phyloP scores from a whole-genome alignment of 116 monocot genomes.

The Cymodocea nodosa region DNA sequence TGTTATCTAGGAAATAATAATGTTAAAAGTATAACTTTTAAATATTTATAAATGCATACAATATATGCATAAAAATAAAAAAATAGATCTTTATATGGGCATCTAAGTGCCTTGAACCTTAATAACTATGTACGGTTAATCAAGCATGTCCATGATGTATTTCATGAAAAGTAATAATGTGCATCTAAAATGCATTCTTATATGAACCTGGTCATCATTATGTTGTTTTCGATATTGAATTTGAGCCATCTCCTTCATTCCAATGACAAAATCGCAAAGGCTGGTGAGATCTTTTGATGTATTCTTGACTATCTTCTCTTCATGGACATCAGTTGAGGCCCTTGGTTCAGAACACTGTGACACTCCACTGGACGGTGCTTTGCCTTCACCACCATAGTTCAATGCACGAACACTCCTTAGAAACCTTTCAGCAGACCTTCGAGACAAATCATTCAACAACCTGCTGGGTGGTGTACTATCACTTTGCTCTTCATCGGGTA shows the following conservation, averaged over 20 bases:
- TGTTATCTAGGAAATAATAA: too few relatives aligned
- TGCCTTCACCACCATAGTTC: slow-evolving; percentile 11
- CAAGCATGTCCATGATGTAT: too few relatives aligned
- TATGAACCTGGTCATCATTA: slow-evolving; percentile 22
- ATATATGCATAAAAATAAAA: too few relatives aligned
- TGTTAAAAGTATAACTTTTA: too few relatives aligned
- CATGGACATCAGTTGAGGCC: not conserved
- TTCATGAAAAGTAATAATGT: too few relatives aligned
- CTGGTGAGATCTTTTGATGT: slow-evolving; percentile 1
- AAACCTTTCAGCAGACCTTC: slow-evolving; percentile 30
- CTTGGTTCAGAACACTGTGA: slow-evolving; percentile 4
- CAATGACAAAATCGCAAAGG: slow-evolving; percentile 12
- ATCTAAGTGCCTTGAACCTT: too few relatives aligned
- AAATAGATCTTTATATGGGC: too few relatives aligned
- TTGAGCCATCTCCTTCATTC: slow-evolving; percentile 25
- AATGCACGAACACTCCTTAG: slow-evolving; percentile 15
- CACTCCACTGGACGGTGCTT: slow-evolving; percentile 1
- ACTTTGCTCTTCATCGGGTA: slow-evolving; percentile 16
- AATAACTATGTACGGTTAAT: too few relatives aligned
- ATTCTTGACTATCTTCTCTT: not conserved
- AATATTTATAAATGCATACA: too few relatives aligned
- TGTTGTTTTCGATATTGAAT: slow-evolving; percentile 23
- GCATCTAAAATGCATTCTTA: not conserved
- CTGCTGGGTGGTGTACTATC: slow-evolving; percentile 27
- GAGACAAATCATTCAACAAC: slow-evolving; percentile 15